phyloP scores from a whole-genome alignment of 1,139 yeast species.

The Yamadazyma diospyri region DNA sequence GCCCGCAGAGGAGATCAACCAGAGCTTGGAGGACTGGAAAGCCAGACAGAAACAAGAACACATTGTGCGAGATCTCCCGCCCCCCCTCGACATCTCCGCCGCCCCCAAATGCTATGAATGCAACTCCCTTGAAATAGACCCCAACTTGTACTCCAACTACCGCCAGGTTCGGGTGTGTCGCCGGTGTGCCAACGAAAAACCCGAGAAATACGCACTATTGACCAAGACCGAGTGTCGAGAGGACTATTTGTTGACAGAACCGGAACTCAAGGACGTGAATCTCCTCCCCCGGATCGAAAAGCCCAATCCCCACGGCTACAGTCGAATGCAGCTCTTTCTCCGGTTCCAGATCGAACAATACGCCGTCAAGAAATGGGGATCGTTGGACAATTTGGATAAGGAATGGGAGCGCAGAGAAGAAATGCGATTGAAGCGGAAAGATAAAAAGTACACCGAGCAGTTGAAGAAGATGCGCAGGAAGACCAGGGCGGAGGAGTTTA shows the following conservation, averaged over 20 bases:
- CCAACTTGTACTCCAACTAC: constrained; percentile 65
- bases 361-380: constrained; percentile 95
- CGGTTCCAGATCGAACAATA: constrained; percentile 88
- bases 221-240: constrained; percentile 95
- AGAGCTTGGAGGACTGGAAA: constrained; percentile 75
- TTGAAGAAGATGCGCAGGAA: constrained; percentile 83
- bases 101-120: constrained; percentile 87
- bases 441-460: constrained; percentile 71
- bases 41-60: constrained; percentile 49
- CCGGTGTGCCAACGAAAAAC: constrained; percentile 63
- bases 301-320: constrained; percentile 93
- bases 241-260: constrained; percentile 89
- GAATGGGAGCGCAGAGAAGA: constrained; percentile 88
- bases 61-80: constrained; percentile 53
- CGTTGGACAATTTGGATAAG: constrained; percentile 80
- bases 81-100: constrained; percentile 63
- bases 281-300: constrained; percentile 78
- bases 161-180: constrained; percentile 70
- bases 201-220: constrained; percentile 84
- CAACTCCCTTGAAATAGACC: constrained; percentile 73
- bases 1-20: constrained; percentile 24
- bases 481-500: constrained; percentile 89
- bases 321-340: constrained; percentile 87
- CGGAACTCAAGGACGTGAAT: constrained; percentile 72
- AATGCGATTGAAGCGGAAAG: constrained; percentile 67